phyloP scores from a whole-genome alignment of 495 filamentous ascomycete species.

The Daldinia bambusicola region DNA sequence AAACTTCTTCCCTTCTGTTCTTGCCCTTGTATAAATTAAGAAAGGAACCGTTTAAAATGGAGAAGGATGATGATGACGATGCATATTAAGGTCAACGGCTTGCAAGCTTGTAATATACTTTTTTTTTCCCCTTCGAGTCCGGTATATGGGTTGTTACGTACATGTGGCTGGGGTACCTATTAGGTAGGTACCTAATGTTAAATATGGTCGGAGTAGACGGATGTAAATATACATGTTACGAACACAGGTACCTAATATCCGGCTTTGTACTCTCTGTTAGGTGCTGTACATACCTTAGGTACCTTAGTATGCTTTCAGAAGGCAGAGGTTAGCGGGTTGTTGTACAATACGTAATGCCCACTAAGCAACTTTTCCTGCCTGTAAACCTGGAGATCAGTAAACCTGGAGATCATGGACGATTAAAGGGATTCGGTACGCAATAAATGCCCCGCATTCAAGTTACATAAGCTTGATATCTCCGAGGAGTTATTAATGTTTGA shows the following conservation, averaged over 20 bases:
- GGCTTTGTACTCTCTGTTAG: not conserved
- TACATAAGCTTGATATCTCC: constrained; percentile 31
- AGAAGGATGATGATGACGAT: not conserved
- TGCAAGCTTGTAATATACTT: not conserved
- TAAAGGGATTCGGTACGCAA: not conserved
- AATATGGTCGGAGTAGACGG: not conserved
- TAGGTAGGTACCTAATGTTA: too few species aligned
- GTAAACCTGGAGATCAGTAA: too few species aligned
- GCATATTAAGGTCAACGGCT: not conserved
- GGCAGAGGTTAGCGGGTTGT: too few species aligned
- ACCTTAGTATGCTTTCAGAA: too few species aligned
- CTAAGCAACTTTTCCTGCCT: too few species aligned
- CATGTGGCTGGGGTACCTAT: not conserved
- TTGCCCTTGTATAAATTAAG: not conserved
- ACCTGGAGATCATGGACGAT: too few species aligned
- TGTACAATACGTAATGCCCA: not conserved
- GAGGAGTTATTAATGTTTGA: constrained; percentile 24
- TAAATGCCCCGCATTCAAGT: constrained; percentile 8
- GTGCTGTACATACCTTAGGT: too few species aligned
- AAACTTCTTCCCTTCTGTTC: not conserved
- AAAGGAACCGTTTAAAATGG: not conserved
- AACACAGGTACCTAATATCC: not conserved
- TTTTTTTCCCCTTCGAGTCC: not conserved
- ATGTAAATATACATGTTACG: not conserved
- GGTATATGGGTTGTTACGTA: not conserved